Evolutionary conservation across 306 rosid genomes (phyloP).

Genomic region (Canavalia ensiformis): DNA sequence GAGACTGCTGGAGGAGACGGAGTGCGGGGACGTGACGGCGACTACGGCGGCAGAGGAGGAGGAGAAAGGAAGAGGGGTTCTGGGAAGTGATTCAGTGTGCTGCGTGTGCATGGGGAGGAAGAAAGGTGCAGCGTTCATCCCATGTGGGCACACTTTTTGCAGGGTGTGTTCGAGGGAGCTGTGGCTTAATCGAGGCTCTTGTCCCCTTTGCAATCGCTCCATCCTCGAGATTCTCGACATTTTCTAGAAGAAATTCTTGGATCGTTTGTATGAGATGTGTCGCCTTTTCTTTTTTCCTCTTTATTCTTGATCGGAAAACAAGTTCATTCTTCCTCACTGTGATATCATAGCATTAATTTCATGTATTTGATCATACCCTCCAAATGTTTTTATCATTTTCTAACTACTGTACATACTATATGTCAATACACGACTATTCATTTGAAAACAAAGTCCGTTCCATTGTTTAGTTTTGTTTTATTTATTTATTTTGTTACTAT

Average conservation of each 20-base stretch:
- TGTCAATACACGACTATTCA: no score
- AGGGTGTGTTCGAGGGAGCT: slow-evolving; percentile 93
- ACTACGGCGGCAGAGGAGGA: slow-evolving; percentile 24
- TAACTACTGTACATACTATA: not conserved
- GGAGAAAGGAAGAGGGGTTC: slow-evolving; percentile 12
- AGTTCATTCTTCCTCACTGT: slow-evolving; percentile 2
- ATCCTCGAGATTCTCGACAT: slow-evolving; percentile 89
- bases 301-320: not conserved
- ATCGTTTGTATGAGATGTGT: not conserved
- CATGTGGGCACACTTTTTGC: slow-evolving; percentile 96
- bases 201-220: slow-evolving; percentile 91
- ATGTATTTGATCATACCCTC: not conserved
- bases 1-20: slow-evolving; percentile 83
- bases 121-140: slow-evolving; percentile 93
- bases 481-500: no score
- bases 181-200: slow-evolving; percentile 87
- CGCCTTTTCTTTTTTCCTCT: not conserved
- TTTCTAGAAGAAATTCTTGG: slow-evolving; percentile 51
- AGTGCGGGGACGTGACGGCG: slow-evolving; percentile 48
- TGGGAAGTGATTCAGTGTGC: slow-evolving; percentile 77
- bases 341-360: slow-evolving; percentile 10
- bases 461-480: no score
- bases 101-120: slow-evolving; percentile 96
- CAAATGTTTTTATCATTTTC: not conserved
- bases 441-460: no score